A percentile compares a stretch with the other conserved stretches of the same genome.
phyloP scores from a whole-genome alignment of 2,329 filamentous ascomycete genomes.

The Fusarium nisikadoi region DNA sequence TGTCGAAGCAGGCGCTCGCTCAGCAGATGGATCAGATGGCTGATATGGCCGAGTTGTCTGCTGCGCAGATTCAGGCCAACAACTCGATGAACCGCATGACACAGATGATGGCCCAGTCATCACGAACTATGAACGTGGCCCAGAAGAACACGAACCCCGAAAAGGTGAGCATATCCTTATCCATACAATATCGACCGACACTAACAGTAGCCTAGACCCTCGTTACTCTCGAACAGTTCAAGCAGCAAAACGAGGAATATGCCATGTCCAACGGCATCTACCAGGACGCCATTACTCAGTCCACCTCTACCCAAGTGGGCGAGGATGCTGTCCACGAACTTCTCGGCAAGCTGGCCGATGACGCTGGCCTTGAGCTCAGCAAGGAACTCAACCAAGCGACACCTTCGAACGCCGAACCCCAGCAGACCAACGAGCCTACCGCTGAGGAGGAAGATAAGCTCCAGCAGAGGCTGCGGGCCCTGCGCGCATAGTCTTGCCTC shows the following conservation, averaged over 20 bases:
- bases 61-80: conserved; percentile 72
- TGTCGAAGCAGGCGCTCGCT: conserved; percentile 70
- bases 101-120: conserved; percentile 70
- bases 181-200: neutral
- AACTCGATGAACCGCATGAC: conserved; percentile 74
- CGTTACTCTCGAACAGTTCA: conserved; percentile 69
- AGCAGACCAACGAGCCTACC: conserved; percentile 72
- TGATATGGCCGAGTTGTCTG: conserved; percentile 70
- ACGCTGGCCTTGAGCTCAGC: conserved; percentile 84
- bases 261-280: conserved; percentile 78
- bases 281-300: conserved; percentile 84
- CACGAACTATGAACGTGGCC: conserved; percentile 66
- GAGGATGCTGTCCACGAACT: conserved; percentile 88
- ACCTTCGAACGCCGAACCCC: conserved; percentile 67
- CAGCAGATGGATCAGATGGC: conserved; percentile 73
- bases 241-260: conserved; percentile 71
- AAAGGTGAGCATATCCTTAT: conserved; percentile 51
- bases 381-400: conserved; percentile 74
- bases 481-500: conserved; percentile 57
- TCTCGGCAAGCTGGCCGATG: conserved; percentile 86
- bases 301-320: conserved; percentile 77
- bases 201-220: conserved; percentile 59
- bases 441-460: conserved; percentile 83
- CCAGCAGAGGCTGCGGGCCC: conserved; percentile 67
- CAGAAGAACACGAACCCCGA: conserved; percentile 70